phyloP scores from a whole-genome alignment of 2,329 filamentous ascomycete species.

The Cytospora piceae region DNA sequence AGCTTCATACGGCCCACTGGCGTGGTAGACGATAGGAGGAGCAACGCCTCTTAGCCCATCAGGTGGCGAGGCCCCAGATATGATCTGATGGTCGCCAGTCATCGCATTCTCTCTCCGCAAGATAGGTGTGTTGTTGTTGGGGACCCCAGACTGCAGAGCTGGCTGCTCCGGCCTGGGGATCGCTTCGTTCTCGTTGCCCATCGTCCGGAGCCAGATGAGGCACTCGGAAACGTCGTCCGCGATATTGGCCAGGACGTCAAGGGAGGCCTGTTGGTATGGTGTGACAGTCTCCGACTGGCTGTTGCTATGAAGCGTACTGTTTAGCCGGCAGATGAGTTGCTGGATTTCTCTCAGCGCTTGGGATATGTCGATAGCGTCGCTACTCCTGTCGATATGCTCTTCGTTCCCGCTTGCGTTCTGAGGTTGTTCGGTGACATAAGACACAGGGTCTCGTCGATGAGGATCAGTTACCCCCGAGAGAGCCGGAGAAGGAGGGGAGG shows the following conservation, averaged over 20 bases:
- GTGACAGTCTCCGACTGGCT: not conserved
- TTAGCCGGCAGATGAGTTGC: not conserved
- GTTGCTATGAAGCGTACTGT: not conserved
- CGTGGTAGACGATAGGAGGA: not conserved
- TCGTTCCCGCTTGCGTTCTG: not conserved
- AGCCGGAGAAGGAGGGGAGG: not conserved
- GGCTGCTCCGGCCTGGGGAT: not conserved
- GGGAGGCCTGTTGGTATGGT: not conserved
- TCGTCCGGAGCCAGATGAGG: not conserved
- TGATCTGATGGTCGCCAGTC: not conserved
- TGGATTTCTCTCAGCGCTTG: not conserved
- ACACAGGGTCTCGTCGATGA: not conserved
- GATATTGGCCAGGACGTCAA: not conserved
- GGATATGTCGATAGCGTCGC: not conserved
- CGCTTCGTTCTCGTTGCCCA: not conserved
- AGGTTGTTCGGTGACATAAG: not conserved
- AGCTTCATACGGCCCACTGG: not conserved
- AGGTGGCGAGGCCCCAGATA: not conserved
- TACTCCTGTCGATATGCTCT: not conserved
- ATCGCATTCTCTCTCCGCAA: not conserved
- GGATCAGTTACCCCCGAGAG: not conserved
- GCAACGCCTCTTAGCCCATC: not conserved
- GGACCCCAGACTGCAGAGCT: not conserved
- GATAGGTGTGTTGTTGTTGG: not conserved
- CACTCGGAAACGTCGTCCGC: constrained; percentile 7